A percentile compares a stretch with the other conserved stretches of the same genome.
Evolutionary conservation across 768 basidiomycete genomes (phyloP).

Genomic region (Termitomyces sp.): DNA sequence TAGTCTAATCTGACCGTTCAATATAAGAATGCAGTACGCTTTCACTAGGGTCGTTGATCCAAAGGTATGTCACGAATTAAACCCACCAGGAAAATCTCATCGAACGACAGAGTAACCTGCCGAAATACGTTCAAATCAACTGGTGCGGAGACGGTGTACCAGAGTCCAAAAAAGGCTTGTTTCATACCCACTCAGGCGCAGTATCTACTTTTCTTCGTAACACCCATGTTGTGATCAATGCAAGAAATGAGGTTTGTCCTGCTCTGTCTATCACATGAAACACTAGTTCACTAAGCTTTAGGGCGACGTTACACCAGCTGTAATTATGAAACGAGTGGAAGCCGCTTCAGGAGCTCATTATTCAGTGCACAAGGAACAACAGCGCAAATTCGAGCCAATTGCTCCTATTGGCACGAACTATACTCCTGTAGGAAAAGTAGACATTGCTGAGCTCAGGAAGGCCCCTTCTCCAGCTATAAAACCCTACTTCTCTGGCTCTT

Average conservation of each 20-base stretch:
- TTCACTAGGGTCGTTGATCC: conserved; percentile 83
- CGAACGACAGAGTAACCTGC: conserved; percentile 58
- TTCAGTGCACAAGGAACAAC: conserved; percentile 72
- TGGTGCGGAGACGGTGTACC: conserved; percentile 99
- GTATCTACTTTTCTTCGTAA: conserved; percentile 79
- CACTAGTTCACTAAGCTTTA: neutral
- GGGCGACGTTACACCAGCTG: conserved; percentile 73
- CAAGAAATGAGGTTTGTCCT: conserved; percentile 71
- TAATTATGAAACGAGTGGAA: conserved; percentile 85
- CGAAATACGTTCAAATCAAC: conserved; percentile 93
- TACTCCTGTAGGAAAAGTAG: conserved; percentile 68
- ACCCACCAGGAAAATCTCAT: neutral
- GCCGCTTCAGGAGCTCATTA: conserved; percentile 90
- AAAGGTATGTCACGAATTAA: conserved; percentile 48
- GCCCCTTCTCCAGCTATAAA: conserved; percentile 29
- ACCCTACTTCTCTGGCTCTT: conserved; percentile 34
- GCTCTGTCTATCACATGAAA: neutral
- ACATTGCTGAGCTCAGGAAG: conserved; percentile 57
- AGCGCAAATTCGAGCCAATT: conserved; percentile 73
- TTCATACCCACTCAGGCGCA: conserved; percentile 80
- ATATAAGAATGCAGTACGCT: conserved; percentile 84
- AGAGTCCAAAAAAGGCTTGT: conserved; percentile 85
- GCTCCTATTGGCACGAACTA: conserved; percentile 76
- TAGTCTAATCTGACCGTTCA: conserved; percentile 9
- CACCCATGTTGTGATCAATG: conserved; percentile 80